Percentiles rank a stretch among this genome's conserved stretches.
Evolutionary conservation across 371 early-diverging fungal genomes (phyloP).

Genomic region (Mucor racemosus): DNA sequence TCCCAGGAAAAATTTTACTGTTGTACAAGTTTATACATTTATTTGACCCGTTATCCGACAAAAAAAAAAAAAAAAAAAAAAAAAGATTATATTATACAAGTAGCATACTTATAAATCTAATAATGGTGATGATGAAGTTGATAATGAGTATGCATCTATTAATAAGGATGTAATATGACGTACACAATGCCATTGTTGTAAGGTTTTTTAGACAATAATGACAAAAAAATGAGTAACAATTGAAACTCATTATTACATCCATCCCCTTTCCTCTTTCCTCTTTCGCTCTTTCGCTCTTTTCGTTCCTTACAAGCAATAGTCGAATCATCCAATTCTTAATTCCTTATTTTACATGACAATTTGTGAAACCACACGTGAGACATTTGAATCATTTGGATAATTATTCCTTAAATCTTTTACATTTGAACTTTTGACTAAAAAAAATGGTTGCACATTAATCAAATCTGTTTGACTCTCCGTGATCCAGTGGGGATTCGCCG

Average conservation of each 20-base stretch:
- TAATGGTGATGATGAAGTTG: neutral
- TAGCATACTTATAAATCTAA: neutral
- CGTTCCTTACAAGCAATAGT: neutral
- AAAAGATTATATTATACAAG: neutral
- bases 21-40: neutral
- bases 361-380: constrained; percentile 1
- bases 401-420: too few relatives aligned
- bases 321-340: neutral
- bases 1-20: constrained; percentile 6
- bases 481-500: neutral
- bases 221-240: neutral
- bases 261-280: neutral
- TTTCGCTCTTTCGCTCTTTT: neutral
- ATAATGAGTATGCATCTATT: neutral
- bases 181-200: neutral
- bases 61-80: constrained; percentile 10
- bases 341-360: neutral
- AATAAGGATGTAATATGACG: neutral
- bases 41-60: constrained; percentile 10
- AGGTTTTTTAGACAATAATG: neutral
- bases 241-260: neutral
- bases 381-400: neutral
- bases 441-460: neutral
- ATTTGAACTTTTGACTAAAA: neutral
- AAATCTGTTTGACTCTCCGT: constrained; percentile 3